These are phyloP conservation scores for Phytopythium oedochilum DNA, from an alignment of 352 stramenopile genomes.

Conservation along the genomic window DNA sequence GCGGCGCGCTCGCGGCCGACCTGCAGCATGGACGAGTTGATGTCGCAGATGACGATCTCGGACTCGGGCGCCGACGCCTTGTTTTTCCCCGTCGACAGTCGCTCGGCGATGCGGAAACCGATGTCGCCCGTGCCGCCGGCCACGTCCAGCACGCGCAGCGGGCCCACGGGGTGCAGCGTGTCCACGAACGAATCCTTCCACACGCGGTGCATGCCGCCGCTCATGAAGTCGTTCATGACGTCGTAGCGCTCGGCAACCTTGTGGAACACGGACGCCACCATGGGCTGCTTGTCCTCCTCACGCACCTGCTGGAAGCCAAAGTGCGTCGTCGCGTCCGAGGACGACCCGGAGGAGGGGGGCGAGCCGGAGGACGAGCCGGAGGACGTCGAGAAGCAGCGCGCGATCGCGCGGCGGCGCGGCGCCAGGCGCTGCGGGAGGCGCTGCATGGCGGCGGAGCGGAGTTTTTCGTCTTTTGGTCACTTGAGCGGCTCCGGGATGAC, in stretches of 20 bases:
- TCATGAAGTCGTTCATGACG: conserved; percentile 99
- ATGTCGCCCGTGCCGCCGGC: conserved; percentile 98
- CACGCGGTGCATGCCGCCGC: conserved; percentile 90
- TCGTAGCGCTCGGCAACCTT: conserved; percentile 97
- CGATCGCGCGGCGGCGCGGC: not conserved
- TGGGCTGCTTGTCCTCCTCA: conserved; percentile 91
- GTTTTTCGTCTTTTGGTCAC: too few relatives aligned
- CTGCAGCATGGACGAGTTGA: conserved; percentile 98
- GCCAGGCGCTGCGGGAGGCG: not conserved
- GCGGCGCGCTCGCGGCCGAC: conserved; percentile 90
- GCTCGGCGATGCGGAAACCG: conserved; percentile 95
- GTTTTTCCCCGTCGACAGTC: conserved; percentile 27
- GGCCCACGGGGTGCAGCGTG: conserved; percentile 69
- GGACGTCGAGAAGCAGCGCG: not conserved
- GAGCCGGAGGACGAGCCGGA: conserved; percentile 1
- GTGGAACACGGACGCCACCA: conserved; percentile 97
- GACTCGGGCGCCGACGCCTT: conserved; percentile 27
- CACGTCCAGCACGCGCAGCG: conserved; percentile 92
- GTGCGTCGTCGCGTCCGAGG: conserved; percentile 55
- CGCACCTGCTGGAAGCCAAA: conserved; percentile 90
- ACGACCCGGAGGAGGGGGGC: not conserved
- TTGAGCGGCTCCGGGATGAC: too few relatives aligned
- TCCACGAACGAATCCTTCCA: conserved; percentile 98
- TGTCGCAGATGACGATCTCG: conserved; percentile 97
- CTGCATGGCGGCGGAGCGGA: conserved; percentile 1